A percentile compares a stretch with the other conserved stretches of the same genome.
Evolutionary conservation across 345 rosid genomes (phyloP).

Genomic region (Hibiscus trionum): DNA sequence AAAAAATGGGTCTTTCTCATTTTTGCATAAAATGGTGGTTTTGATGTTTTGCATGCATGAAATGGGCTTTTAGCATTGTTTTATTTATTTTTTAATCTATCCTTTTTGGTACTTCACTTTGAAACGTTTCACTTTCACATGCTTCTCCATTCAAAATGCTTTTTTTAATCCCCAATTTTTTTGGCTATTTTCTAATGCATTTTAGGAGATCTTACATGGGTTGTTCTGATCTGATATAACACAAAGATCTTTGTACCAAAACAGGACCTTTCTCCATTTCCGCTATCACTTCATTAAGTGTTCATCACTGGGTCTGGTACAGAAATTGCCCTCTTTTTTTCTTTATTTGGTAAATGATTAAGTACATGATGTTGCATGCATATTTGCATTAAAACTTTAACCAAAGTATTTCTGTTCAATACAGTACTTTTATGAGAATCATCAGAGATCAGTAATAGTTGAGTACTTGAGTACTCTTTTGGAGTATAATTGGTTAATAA

Average conservation of each 20-base stretch:
- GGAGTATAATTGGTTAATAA: background rate
- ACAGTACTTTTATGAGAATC: background rate
- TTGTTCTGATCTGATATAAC: background rate
- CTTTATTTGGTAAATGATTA: background rate
- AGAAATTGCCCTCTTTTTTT: background rate
- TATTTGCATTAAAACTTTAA: background rate
- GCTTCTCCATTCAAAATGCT: background rate
- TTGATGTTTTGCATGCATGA: constrained; percentile 24
- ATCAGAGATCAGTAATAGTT: constrained; percentile 12
- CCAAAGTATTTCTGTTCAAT: background rate
- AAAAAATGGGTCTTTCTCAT: constrained; percentile 1
- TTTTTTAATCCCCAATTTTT: background rate
- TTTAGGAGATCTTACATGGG: background rate
- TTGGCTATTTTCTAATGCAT: background rate
- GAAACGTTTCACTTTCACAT: constrained; percentile 14
- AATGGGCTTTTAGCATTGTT: constrained; percentile 8
- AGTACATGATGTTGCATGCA: constrained; percentile 12
- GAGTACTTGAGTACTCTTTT: background rate
- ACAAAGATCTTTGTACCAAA: background rate
- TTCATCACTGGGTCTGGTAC: background rate
- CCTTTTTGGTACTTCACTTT: background rate
- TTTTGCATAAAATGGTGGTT: background rate
- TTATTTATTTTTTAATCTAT: constrained; percentile 1
- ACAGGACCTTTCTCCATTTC: background rate
- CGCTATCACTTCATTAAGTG: background rate